Evolutionary conservation across 148 eudicot genomes (phyloP).

Genomic region (Chenopodium formosanum): DNA sequence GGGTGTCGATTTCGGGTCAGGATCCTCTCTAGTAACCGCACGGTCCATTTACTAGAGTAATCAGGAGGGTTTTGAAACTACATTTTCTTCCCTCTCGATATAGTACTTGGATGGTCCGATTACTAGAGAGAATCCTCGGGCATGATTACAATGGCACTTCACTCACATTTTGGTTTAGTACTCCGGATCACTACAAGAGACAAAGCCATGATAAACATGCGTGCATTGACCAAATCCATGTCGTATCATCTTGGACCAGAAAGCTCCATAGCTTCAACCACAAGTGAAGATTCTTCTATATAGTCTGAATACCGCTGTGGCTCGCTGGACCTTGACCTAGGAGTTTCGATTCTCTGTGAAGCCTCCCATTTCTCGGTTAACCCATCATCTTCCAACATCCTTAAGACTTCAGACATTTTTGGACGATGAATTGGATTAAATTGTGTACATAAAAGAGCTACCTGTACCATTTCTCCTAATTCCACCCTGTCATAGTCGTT

Average conservation of each 20-base stretch:
- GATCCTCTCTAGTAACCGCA: background rate
- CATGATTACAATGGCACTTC: background rate
- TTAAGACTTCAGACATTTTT: conserved; percentile 81
- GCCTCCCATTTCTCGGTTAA: conserved; percentile 88
- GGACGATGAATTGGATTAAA: conserved; percentile 79
- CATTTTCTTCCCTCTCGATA: too few species aligned
- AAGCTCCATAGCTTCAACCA: conserved; percentile 88
- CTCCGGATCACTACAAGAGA: background rate
- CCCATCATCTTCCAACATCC: conserved; percentile 91
- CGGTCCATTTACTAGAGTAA: background rate
- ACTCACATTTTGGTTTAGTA: background rate
- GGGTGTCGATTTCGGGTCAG: background rate
- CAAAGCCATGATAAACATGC: background rate
- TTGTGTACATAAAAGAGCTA: conserved; percentile 83
- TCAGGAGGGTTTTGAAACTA: background rate
- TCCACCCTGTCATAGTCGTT: conserved; percentile 57
- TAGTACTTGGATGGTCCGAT: background rate
- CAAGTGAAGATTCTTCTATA: conserved; percentile 84
- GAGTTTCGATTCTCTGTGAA: conserved; percentile 68
- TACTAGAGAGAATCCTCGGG: background rate
- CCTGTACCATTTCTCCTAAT: conserved; percentile 82
- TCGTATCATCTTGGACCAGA: conserved; percentile 72
- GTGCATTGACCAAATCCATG: background rate
- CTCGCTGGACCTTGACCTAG: conserved; percentile 52
- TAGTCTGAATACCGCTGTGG: conserved; percentile 72